These are phyloP conservation scores for Aquilaria malaccensis DNA, from an alignment of 345 rosid genomes.

Conservation along the genomic window DNA sequence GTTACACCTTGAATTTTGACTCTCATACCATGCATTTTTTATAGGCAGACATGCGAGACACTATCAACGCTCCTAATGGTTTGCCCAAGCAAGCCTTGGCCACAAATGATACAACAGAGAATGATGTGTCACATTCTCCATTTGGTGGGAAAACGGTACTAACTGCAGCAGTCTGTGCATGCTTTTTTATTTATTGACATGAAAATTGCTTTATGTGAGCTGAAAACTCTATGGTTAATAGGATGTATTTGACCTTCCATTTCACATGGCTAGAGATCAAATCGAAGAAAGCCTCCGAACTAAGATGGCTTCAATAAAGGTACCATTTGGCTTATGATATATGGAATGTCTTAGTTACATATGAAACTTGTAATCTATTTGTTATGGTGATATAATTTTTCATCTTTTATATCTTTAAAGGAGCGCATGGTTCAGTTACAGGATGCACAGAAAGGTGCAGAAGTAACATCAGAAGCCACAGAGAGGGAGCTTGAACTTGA, in stretches of 20 bases:
- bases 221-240: slow-evolving; percentile 18
- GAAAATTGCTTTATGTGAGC: slow-evolving; percentile 5
- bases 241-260: slow-evolving; percentile 94
- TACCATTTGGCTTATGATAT: slow-evolving; percentile 7
- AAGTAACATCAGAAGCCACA: slow-evolving; percentile 85
- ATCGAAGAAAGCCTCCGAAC: slow-evolving; percentile 90
- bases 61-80: slow-evolving; percentile 79
- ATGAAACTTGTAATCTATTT: too few relatives aligned
- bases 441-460: slow-evolving; percentile 88
- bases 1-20: neutral
- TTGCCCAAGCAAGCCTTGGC: slow-evolving; percentile 64
- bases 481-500: slow-evolving; percentile 99
- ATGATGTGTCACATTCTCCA: slow-evolving; percentile 78
- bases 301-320: slow-evolving; percentile 95
- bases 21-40: slow-evolving; percentile 3
- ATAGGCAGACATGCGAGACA: slow-evolving; percentile 94
- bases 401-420: slow-evolving; percentile 17
- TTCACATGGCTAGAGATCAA: slow-evolving; percentile 91
- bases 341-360: too few relatives aligned
- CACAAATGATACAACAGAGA: slow-evolving; percentile 43
- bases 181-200: neutral
- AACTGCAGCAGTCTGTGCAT: slow-evolving; percentile 3
- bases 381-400: neutral
- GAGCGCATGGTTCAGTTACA: slow-evolving; percentile 82
- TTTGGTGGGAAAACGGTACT: slow-evolving; percentile 95